phyloP scores from a whole-genome alignment of 2,329 filamentous ascomycete genomes.

The Cercospora beticola region DNA sequence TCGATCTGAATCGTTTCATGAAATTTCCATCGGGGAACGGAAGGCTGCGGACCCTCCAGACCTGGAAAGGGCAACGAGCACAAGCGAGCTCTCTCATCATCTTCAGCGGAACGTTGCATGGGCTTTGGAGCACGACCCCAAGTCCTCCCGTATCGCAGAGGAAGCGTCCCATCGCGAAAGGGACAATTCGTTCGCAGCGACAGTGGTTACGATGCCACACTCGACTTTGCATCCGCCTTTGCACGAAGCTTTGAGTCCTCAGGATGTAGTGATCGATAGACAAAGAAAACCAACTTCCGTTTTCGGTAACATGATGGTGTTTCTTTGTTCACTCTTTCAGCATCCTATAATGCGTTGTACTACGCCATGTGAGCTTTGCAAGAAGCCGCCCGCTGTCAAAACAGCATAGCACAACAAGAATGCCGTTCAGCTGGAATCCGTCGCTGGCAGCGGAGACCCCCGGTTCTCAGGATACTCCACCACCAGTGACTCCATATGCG shows the following conservation, averaged over 20 bases:
- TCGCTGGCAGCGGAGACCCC: neutral
- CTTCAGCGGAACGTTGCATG: neutral
- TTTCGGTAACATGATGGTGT: neutral
- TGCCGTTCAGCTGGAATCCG: neutral
- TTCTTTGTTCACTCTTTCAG: neutral
- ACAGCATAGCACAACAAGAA: neutral
- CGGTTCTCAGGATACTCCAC: neutral
- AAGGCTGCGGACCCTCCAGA: neutral
- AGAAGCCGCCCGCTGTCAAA: neutral
- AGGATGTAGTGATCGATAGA: neutral
- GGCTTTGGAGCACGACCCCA: neutral
- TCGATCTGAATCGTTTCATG: neutral
- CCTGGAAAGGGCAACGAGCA: neutral
- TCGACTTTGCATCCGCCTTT: neutral
- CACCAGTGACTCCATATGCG: neutral
- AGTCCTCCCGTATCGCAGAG: neutral
- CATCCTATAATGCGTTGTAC: neutral
- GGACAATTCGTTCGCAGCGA: neutral
- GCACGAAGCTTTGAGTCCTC: neutral
- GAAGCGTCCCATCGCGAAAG: neutral
- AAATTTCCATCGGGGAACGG: neutral
- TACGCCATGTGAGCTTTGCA: neutral
- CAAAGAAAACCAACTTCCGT: neutral
- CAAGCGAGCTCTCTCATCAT: neutral
- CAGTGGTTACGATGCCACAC: neutral